Percentiles rank a stretch among this genome's conserved stretches.
These are phyloP conservation scores for Termitomyces sp. DNA, from an alignment of 768 basidiomycete genomes.

Conservation along the genomic window DNA sequence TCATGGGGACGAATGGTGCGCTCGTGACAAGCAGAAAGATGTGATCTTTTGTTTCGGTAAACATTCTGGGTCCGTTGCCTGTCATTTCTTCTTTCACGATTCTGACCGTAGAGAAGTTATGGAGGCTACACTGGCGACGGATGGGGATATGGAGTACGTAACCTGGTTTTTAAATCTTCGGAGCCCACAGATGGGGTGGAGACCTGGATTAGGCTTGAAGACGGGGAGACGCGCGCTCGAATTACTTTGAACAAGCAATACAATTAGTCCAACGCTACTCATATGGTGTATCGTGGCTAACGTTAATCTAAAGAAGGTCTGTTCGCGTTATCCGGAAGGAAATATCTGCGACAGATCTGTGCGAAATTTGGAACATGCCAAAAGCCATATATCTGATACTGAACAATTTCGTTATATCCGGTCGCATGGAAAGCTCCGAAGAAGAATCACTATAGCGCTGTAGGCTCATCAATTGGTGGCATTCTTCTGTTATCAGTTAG, in stretches of 20 bases:
- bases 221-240: slow-evolving; percentile 53
- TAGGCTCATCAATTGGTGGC: too few relatives aligned
- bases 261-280: background rate
- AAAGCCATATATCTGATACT: too few relatives aligned
- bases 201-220: slow-evolving; percentile 65
- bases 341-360: too few relatives aligned
- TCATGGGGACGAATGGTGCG: slow-evolving; percentile 81
- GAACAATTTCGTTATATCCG: too few relatives aligned
- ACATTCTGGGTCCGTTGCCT: slow-evolving; percentile 58
- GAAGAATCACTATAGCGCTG: too few relatives aligned
- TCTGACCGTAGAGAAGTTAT: slow-evolving; percentile 39
- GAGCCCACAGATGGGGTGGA: slow-evolving; percentile 44
- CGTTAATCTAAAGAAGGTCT: background rate
- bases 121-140: slow-evolving; percentile 52
- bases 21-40: slow-evolving; percentile 56
- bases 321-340: background rate
- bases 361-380: too few relatives aligned
- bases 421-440: too few relatives aligned
- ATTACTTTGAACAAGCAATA: slow-evolving; percentile 48
- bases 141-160: slow-evolving; percentile 69
- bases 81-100: background rate
- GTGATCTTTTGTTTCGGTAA: slow-evolving; percentile 77
- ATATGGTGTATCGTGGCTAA: background rate
- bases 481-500: too few relatives aligned
- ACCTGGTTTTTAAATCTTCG: slow-evolving; percentile 54